A percentile compares a stretch with the other conserved stretches of the same genome.
Evolutionary conservation across 768 basidiomycete genomes (phyloP).

Genomic region (Podaxis carcinomalis): DNA sequence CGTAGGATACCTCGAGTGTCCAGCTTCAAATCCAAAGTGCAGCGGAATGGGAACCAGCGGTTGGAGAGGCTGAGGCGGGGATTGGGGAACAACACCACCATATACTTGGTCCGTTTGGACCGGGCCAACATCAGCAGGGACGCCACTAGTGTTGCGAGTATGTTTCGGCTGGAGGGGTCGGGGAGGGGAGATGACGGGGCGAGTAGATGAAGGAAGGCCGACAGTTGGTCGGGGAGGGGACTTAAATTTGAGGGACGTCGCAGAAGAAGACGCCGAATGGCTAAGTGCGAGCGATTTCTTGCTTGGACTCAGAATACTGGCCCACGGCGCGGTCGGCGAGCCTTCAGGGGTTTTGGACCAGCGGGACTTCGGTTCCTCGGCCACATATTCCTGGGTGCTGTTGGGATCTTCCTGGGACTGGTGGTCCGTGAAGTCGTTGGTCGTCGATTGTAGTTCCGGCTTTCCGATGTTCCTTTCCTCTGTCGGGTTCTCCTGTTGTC

Average conservation of each 20-base stretch:
- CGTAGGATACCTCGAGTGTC: not conserved
- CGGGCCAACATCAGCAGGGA: not conserved
- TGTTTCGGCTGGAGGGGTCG: slow-evolving; percentile 4
- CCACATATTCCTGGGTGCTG: not conserved
- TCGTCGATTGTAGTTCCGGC: slow-evolving; percentile 9
- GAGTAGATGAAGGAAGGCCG: not conserved
- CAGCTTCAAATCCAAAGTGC: slow-evolving; percentile 3
- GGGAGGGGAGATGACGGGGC: not conserved
- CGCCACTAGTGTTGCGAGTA: not conserved
- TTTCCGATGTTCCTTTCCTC: slow-evolving; percentile 7
- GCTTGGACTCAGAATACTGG: not conserved
- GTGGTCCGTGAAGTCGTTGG: slow-evolving; percentile 5
- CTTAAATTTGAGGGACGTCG: slow-evolving; percentile 16
- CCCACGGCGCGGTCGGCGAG: not conserved
- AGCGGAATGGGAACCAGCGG: slow-evolving; percentile 1
- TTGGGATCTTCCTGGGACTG: not conserved
- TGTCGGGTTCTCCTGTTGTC: slow-evolving; percentile 10
- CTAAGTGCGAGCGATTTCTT: slow-evolving; percentile 13
- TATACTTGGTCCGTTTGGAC: not conserved
- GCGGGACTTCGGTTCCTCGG: slow-evolving; percentile 10
- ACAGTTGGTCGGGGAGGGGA: not conserved
- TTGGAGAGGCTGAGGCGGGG: not conserved
- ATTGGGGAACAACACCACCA: not conserved
- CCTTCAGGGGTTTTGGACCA: slow-evolving; percentile 12
- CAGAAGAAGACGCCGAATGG: slow-evolving; percentile 15